These are phyloP conservation scores for Paraurostyla sp. DNA, from an alignment of 73 alveolate species.

Conservation along the genomic window DNA sequence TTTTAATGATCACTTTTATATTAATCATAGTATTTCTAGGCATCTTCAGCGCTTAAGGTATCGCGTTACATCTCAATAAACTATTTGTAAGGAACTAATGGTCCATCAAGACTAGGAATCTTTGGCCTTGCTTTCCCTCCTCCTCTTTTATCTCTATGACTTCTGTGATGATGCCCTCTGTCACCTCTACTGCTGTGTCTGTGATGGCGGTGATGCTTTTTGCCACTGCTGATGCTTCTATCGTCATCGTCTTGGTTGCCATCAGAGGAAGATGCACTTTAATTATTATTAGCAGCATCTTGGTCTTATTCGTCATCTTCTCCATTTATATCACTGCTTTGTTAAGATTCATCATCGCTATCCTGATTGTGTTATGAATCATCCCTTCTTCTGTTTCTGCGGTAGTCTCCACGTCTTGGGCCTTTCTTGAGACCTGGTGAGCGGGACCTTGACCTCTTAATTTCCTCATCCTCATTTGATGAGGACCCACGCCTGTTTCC, in stretches of 20 bases:
- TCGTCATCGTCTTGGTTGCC: background rate
- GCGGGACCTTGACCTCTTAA: background rate
- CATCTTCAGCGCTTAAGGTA: slow-evolving; percentile 68
- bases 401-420: background rate
- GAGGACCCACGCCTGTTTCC: background rate
- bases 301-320: background rate
- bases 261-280: background rate
- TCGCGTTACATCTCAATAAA: slow-evolving; percentile 79
- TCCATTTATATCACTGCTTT: slow-evolving; percentile 16
- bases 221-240: slow-evolving; percentile 9
- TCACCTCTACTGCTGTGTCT: background rate
- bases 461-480: background rate
- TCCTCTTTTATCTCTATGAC: background rate
- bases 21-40: slow-evolving; percentile 82
- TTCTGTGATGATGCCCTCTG: slow-evolving; percentile 9
- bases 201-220: background rate
- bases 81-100: slow-evolving; percentile 72
- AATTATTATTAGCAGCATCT: background rate
- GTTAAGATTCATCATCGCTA: background rate
- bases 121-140: background rate
- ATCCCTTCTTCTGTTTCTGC: background rate
- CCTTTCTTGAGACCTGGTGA: no score
- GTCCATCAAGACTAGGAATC: slow-evolving; percentile 84
- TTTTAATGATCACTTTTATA: slow-evolving; percentile 87
- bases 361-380: background rate